Evolutionary conservation across 768 basidiomycete species (phyloP).

Genomic region (Scleroderma citrinum): DNA sequence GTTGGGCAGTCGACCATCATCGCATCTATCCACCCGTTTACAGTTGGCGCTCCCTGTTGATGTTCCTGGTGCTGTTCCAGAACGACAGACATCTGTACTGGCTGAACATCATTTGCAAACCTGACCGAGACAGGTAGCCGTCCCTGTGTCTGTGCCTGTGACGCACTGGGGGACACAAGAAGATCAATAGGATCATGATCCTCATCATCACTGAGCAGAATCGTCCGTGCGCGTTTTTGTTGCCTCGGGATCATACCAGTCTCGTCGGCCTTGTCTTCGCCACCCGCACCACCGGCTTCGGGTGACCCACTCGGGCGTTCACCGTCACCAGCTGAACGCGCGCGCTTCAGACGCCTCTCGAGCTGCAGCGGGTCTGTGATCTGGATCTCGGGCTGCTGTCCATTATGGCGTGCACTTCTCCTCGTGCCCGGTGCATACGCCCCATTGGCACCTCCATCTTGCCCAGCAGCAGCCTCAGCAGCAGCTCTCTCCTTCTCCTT

Average conservation of each 20-base stretch:
- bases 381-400: slow-evolving; percentile 60
- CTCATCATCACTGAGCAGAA: slow-evolving; percentile 35
- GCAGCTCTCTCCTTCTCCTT: slow-evolving; percentile 30
- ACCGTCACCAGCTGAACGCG: slow-evolving; percentile 44
- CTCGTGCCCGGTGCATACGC: slow-evolving; percentile 47
- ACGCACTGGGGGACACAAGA: slow-evolving; percentile 12
- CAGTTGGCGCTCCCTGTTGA: neutral
- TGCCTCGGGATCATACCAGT: slow-evolving; percentile 32
- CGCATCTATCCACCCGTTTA: slow-evolving; percentile 7
- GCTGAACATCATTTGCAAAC: slow-evolving; percentile 37
- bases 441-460: slow-evolving; percentile 17
- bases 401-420: slow-evolving; percentile 69
- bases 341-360: slow-evolving; percentile 70
- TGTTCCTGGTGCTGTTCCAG: slow-evolving; percentile 4
- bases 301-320: slow-evolving; percentile 46
- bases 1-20: slow-evolving; percentile 36
- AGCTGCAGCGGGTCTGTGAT: slow-evolving; percentile 73
- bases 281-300: slow-evolving; percentile 27
- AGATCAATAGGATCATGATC: slow-evolving; percentile 48
- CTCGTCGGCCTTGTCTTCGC: slow-evolving; percentile 44
- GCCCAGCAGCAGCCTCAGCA: slow-evolving; percentile 12
- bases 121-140: slow-evolving; percentile 35
- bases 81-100: slow-evolving; percentile 7
- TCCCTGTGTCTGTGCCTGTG: slow-evolving; percentile 28
- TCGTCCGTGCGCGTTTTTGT: slow-evolving; percentile 52